Conservation (phyloP, 805 yeast species). For the Zygosaccharomyces pseudorouxii region DNA sequence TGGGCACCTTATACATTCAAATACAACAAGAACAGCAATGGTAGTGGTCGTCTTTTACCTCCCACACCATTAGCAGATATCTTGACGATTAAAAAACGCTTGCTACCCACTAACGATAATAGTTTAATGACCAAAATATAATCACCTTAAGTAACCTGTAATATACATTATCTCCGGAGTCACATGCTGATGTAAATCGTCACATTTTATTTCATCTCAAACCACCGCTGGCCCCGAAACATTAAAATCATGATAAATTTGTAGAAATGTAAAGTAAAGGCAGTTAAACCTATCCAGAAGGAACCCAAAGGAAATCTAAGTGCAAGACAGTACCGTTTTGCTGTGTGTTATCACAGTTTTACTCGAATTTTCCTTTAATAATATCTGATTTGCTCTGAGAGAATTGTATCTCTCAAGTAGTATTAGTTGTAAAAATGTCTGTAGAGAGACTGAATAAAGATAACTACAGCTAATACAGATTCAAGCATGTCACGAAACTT, state of each 20-base stretch:
- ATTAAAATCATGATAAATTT: background rate
- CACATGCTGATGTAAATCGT: background rate
- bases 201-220: background rate
- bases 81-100: background rate
- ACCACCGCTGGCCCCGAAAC: background rate
- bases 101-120: background rate
- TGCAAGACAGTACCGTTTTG: too few species aligned
- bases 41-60: constrained; percentile 1
- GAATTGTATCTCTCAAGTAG: background rate
- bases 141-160: background rate
- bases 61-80: constrained; percentile 27
- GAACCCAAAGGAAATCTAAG: background rate
- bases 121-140: background rate
- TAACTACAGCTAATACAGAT: background rate
- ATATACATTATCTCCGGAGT: background rate
- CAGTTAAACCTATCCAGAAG: background rate
- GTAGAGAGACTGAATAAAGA: background rate
- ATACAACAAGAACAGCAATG: constrained; percentile 9
- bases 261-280: background rate
- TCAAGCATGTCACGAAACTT: constrained; percentile 12
- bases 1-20: constrained; percentile 15
- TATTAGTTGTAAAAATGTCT: background rate
- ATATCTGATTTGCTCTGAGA: background rate
- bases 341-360: background rate
- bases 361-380: too few species aligned